Conservation (phyloP, 768 basidiomycete species). For the Collybia mongolica region DNA sequence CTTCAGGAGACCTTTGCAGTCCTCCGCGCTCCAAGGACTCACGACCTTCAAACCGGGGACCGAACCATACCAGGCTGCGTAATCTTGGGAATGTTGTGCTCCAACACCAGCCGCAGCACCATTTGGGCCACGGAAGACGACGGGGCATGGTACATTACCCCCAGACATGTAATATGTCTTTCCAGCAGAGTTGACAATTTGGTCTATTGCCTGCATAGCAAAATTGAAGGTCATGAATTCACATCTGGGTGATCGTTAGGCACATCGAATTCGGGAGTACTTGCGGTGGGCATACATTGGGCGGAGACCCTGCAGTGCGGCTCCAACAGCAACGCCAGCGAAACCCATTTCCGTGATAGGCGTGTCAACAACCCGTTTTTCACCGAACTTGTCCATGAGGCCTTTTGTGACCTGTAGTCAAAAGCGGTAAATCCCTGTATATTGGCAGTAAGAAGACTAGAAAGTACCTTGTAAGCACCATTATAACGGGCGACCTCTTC, state of each 20-base stretch:
- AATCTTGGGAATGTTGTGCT: slow-evolving; percentile 98
- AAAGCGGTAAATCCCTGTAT: slow-evolving; percentile 10
- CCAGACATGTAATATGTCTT: slow-evolving; percentile 99
- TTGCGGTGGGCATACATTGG: slow-evolving; percentile 63
- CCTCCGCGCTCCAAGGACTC: slow-evolving; percentile 97
- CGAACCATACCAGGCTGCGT: slow-evolving; percentile 91
- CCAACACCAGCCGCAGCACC: slow-evolving; percentile 96
- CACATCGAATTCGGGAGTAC: slow-evolving; percentile 9
- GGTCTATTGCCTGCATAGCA: slow-evolving; percentile 99
- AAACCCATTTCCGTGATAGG: slow-evolving; percentile 99
- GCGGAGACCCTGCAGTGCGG: slow-evolving; percentile 90
- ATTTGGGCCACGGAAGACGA: slow-evolving; percentile 99
- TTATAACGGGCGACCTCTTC: slow-evolving; percentile 99
- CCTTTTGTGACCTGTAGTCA: slow-evolving; percentile 87
- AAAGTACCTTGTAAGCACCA: slow-evolving; percentile 86
- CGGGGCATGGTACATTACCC: slow-evolving; percentile 96
- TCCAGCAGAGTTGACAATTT: slow-evolving; percentile 99
- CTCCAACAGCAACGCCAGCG: slow-evolving; percentile 92
- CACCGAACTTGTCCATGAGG: slow-evolving; percentile 97
- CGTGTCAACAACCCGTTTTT: slow-evolving; percentile 96
- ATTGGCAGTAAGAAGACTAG: slow-evolving; percentile 1
- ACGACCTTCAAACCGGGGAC: slow-evolving; percentile 97
- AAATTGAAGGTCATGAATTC: slow-evolving; percentile 99
- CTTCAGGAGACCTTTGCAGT: slow-evolving; percentile 98
- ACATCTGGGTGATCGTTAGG: slow-evolving; percentile 52